Base-by-base conservation (phyloP, 2,329 filamentous ascomycete genomes). In the Beauveria pseudobassiana region DNA sequence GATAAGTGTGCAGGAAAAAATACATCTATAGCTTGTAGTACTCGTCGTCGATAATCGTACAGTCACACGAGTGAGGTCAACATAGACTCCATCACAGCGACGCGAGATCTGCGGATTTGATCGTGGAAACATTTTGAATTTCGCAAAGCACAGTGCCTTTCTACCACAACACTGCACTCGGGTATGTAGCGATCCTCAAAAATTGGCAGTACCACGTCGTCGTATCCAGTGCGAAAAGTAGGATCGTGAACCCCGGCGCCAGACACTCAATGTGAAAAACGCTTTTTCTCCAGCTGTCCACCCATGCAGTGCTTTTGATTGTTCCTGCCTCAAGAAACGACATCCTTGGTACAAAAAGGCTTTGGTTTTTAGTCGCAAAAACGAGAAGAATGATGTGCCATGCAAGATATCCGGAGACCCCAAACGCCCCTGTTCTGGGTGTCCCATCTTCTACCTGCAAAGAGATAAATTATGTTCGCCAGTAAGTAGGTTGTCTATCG, bases 321-420 rank as follows among this genome's bases (percentile, higher is more conserved):
- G 67, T 62, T 70, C 68, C 71, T 73, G 70, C 69, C 72, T 74
- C 71, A 72, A 74, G 72, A 75, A 73, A 73, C 72, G 75, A 73
- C 72, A 77, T 61, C 74, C 76, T 73, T 76, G 70, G 73, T 75
- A 77, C 74, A 78, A 77, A 76, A 61, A 53, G 73, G 72, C 64
- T 64, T 71, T 54, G 42, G 28, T 54, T 61, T 61, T 49, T 61
- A 49, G 71, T 73, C 69, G 72, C 73, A 77, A 77, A 79, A 77
- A 78, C 74, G 76, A 72, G 72, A 72, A 73, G 69, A 73, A 77
- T 73, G 73, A 77, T 76, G 72, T 78, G 78, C 81, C 80, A 86
- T 88, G 87, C 86, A 84, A 89, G 87, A 90, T 90, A 90, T 90
- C 88, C 88, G 87, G 88, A 77, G 74, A 87, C 81, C 82, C 84